These are phyloP conservation scores for Trichosporon sp. DNA, from an alignment of 1,284 basidiomycete species.

Conservation along the genomic window DNA sequence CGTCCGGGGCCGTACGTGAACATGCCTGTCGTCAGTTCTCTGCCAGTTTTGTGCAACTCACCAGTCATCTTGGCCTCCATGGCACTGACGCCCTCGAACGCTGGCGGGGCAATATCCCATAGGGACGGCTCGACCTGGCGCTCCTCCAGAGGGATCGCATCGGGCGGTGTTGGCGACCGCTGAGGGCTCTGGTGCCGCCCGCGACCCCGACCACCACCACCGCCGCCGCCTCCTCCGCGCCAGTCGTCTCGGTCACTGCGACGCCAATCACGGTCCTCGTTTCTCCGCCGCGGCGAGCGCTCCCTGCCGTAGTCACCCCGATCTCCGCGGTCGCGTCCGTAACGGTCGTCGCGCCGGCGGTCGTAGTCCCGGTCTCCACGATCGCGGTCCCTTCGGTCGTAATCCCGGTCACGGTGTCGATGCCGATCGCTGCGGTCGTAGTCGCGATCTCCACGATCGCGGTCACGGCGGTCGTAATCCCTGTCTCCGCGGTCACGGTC, in stretches of 20 bases:
- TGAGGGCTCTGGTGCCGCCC: conserved; percentile 56
- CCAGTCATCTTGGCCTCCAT: conserved; percentile 96
- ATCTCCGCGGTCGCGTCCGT: conserved; percentile 13
- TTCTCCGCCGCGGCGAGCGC: conserved; percentile 15
- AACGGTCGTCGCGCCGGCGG: conserved; percentile 9
- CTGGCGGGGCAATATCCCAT: conserved; percentile 93
- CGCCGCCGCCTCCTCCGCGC: conserved; percentile 35
- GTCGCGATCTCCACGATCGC: conserved; percentile 12
- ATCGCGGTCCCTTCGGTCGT: conserved; percentile 14
- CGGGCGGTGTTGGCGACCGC: conserved; percentile 85
- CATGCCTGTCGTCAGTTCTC: conserved; percentile 31
- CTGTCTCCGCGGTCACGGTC: conserved; percentile 12
- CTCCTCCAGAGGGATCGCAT: conserved; percentile 73
- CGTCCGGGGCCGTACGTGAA: conserved; percentile 44
- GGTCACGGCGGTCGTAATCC: conserved; percentile 8
- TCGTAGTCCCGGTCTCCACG: conserved; percentile 10
- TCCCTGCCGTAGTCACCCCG: conserved; percentile 9
- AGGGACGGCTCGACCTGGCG: conserved; percentile 79
- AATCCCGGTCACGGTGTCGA: conserved; percentile 8
- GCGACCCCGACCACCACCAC: conserved; percentile 49
- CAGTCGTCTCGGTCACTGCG: conserved; percentile 11
- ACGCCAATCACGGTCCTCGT: conserved; percentile 11
- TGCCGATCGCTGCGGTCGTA: conserved; percentile 14
- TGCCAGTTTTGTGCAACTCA: conserved; percentile 43
- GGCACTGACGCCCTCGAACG: conserved; percentile 89